Evolutionary conservation across 2,329 filamentous ascomycete genomes (phyloP).

Genomic region (Chaetothyriales sp.): DNA sequence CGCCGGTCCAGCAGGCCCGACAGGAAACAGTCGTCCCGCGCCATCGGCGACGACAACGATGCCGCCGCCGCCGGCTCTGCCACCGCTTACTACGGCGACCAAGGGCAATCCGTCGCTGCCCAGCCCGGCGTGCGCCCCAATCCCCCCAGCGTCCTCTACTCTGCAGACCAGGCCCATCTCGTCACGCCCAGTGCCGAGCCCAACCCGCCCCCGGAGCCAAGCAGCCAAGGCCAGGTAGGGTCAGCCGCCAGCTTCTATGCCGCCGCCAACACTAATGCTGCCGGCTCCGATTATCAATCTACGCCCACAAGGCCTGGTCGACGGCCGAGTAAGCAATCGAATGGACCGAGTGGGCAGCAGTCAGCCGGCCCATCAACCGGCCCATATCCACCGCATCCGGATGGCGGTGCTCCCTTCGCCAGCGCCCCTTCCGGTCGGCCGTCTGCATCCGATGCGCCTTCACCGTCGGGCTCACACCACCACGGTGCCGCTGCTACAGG

Average conservation of each 20-base stretch:
- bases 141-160: conserved; percentile 40
- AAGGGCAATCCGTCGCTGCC: conserved; percentile 44
- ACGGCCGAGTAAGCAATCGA: conserved; percentile 21
- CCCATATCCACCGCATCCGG: conserved; percentile 4
- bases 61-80: too few relatives aligned
- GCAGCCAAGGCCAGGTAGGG: conserved; percentile 34
- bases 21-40: conserved; percentile 5
- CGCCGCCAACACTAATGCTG: conserved; percentile 19
- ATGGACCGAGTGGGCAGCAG: conserved; percentile 5
- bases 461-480: conserved; percentile 10
- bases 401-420: not conserved
- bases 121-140: conserved; percentile 48
- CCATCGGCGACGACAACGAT: conserved; percentile 25
- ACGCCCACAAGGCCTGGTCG: conserved; percentile 26
- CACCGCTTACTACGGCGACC: conserved; percentile 50
- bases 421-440: not conserved
- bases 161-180: conserved; percentile 41
- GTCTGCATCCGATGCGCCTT: not conserved
- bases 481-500: conserved; percentile 26
- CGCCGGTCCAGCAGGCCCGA: conserved; percentile 5
- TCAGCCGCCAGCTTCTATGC: conserved; percentile 47
- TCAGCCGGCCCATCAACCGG: conserved; percentile 19
- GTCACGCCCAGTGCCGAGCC: conserved; percentile 37
- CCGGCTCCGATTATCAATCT: conserved; percentile 9
- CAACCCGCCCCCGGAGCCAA: conserved; percentile 47